phyloP scores from a whole-genome alignment of 2,329 filamentous ascomycete genomes.

The Colletotrichum kahawae region DNA sequence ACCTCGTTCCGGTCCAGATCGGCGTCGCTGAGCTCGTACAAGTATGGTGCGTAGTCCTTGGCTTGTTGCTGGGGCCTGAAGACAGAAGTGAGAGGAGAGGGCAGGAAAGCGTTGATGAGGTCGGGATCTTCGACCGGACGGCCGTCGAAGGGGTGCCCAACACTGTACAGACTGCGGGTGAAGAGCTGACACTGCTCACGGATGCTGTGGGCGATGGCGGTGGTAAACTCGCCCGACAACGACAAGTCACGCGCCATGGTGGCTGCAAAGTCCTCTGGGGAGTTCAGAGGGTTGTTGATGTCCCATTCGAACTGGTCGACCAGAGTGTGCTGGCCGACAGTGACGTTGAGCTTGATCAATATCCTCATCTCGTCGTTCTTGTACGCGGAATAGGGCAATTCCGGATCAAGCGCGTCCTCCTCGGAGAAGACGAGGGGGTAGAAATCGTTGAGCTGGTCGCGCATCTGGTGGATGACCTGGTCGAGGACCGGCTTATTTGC shows the following conservation, averaged over 20 bases:
- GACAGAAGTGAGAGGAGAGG: conserved; percentile 79
- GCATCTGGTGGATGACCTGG: conserved; percentile 71
- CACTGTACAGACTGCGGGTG: conserved; percentile 88
- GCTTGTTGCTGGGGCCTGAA: conserved; percentile 92
- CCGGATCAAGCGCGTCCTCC: conserved; percentile 88
- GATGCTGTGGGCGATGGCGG: conserved; percentile 96
- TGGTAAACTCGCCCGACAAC: conserved; percentile 93
- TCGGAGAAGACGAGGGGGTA: conserved; percentile 91
- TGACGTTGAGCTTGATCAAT: conserved; percentile 94
- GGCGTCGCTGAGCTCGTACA: conserved; percentile 91
- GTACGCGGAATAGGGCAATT: conserved; percentile 89
- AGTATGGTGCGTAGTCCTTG: conserved; percentile 91
- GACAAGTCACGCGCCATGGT: conserved; percentile 91
- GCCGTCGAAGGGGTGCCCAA: conserved; percentile 94
- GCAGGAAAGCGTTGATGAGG: conserved; percentile 82
- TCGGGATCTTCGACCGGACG: conserved; percentile 92
- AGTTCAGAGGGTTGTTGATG: conserved; percentile 93
- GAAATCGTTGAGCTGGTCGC: conserved; percentile 90
- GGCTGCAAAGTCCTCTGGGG: conserved; percentile 90
- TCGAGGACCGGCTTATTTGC: conserved; percentile 68
- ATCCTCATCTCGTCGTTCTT: conserved; percentile 99
- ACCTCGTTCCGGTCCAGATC: conserved; percentile 91
- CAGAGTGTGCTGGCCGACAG: conserved; percentile 91
- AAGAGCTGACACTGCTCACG: conserved; percentile 95
- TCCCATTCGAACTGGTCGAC: conserved; percentile 99